Percentiles rank a stretch among this genome's conserved stretches.
These are phyloP conservation scores for Zygoascus sp. DNA, from an alignment of 1,139 yeast species.

Conservation along the genomic window DNA sequence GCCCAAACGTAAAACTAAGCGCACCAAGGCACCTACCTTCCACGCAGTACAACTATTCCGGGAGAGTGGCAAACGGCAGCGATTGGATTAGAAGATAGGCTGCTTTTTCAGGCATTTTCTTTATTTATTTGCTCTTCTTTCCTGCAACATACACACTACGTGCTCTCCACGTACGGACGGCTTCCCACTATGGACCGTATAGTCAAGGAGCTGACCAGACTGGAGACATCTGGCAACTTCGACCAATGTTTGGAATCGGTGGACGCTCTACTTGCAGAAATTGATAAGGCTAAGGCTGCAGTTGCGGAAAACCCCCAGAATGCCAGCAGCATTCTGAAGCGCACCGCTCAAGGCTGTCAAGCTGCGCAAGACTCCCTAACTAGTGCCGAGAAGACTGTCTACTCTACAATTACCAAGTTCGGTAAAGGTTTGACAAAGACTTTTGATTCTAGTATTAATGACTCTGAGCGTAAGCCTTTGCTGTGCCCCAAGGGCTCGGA, in stretches of 20 bases:
- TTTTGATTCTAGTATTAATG: conserved; percentile 15
- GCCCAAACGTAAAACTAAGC: no score
- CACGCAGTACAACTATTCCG: no score
- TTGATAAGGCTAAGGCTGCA: conserved; percentile 26
- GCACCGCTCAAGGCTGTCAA: background rate
- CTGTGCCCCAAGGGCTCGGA: conserved; percentile 25
- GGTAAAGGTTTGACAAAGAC: conserved; percentile 35
- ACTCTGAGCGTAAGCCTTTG: conserved; percentile 31
- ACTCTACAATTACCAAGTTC: conserved; percentile 31
- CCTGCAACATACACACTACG: no score
- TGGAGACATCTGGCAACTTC: conserved; percentile 29
- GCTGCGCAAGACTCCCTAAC: conserved; percentile 15
- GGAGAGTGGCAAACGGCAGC: no score
- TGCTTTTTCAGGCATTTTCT: no score
- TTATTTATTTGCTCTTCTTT: no score
- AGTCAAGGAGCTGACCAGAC: conserved; percentile 27
- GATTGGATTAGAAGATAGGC: no score
- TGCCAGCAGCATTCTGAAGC: background rate
- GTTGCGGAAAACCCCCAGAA: background rate
- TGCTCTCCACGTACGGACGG: background rate
- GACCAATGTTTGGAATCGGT: conserved; percentile 31
- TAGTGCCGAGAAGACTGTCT: conserved; percentile 32
- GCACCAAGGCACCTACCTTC: no score
- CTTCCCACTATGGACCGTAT: conserved; percentile 28
- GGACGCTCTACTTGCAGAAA: conserved; percentile 27